Evolutionary conservation across 768 basidiomycete species (phyloP), one percentile per base, ranked within the genome.

Genomic region (Clitopilus passeckerianus): DNA sequence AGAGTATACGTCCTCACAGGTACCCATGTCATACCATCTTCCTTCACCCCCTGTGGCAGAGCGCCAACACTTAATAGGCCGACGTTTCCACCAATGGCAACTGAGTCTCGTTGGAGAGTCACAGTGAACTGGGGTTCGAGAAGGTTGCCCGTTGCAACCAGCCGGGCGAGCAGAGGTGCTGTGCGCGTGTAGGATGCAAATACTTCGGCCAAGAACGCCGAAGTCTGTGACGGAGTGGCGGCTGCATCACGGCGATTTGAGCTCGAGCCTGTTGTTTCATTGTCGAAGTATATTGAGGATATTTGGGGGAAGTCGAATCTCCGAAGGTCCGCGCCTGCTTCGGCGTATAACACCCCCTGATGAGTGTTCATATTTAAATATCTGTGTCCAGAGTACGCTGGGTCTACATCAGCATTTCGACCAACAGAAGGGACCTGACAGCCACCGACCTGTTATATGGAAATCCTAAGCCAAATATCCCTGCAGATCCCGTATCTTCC

Each of bases 401-500:
- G 12, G 44, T 61, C n/a, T 1, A 2, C 14, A 44, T 18, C 1
- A 54, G 8, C 30, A 7, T 54, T 20, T 18, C 15, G 6, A 41
- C 33, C 30, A 16, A 10, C 6, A 57, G 62, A 44, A 60, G 53
- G 6, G 34, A 20, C 20, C 54, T 33, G 5, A 44, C 52, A 41
- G 14, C 34, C 24, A 54, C 34, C 15, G 5, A 87, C 89, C 89
- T 90, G 61, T 86, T 87, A 14, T 82, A 67, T 2, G 90, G 88
- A 62, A 91, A 91, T 0, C 91, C 90, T 9, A 91, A 75, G 0
- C 90, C 90, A 58, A 91, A 78, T 43, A 91, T 89, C 1, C 89
- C 90, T 15, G 81, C 78, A 16, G 82, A 76, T 0, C 82, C 82
- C 0, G 79, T 82, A 41, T 81, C 75, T 35, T 78, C 64, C 7